A percentile compares a stretch with the other conserved stretches of the same genome.
phyloP scores from a whole-genome alignment of 345 rosid species.

The Bruguiera gymnorhiza region DNA sequence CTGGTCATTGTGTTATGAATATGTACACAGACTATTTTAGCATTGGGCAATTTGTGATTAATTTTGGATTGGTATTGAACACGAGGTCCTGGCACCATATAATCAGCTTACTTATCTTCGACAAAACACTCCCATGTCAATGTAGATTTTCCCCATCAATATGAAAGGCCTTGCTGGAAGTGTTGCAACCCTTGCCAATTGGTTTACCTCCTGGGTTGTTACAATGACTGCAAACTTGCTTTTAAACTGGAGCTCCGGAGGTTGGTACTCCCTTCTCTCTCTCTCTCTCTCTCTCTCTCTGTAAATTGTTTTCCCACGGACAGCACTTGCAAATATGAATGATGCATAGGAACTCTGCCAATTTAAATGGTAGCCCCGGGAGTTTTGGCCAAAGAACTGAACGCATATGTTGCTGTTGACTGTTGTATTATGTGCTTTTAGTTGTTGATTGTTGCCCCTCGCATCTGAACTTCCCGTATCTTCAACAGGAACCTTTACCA shows the following conservation, averaged over 20 bases:
- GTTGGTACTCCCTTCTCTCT: conserved; percentile 38
- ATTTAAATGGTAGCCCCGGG: background rate
- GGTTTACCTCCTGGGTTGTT: conserved; percentile 62
- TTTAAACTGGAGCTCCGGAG: conserved; percentile 79
- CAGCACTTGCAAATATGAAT: background rate
- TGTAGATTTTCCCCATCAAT: conserved; percentile 89
- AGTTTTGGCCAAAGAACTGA: background rate
- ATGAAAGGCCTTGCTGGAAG: conserved; percentile 96
- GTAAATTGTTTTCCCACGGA: background rate
- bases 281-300: conserved; percentile 18
- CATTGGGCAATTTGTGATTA: no score
- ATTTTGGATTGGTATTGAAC: no score
- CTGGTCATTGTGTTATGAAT: no score
- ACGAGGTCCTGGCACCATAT: no score
- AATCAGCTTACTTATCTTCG: no score
- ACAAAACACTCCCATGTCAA: conserved; percentile 7
- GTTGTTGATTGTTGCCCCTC: background rate
- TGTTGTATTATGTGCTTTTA: background rate
- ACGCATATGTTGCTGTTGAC: background rate
- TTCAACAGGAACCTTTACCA: conserved; percentile 74
- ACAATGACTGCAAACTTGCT: conserved; percentile 94
- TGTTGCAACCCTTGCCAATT: conserved; percentile 74
- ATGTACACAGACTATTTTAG: no score
- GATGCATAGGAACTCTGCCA: background rate
- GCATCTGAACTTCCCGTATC: conserved; percentile 2